Evolutionary conservation across 73 alveolate genomes (phyloP).

Genomic region (Tetrahymena malaccensis): DNA sequence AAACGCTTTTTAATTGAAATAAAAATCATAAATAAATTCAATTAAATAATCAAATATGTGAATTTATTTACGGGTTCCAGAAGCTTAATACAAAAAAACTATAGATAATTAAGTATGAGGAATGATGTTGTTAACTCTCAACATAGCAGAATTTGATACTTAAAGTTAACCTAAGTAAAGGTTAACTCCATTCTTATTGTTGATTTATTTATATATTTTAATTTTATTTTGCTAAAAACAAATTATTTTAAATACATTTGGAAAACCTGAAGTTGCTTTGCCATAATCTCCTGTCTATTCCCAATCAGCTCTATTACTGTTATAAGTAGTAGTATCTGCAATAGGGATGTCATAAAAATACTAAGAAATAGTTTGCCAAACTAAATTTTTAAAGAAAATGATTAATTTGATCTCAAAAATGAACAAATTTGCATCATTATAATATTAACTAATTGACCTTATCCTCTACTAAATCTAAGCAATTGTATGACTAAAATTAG

Average conservation of each 20-base stretch:
- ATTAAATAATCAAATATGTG: background rate
- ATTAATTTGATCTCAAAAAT: background rate
- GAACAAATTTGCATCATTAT: too few species aligned
- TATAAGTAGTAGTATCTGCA: background rate
- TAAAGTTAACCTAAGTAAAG: background rate
- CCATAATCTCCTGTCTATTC: background rate
- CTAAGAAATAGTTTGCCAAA: background rate
- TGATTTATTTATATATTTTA: background rate
- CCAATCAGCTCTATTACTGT: background rate
- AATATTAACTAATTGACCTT: background rate
- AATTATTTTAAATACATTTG: background rate
- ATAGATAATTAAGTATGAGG: background rate
- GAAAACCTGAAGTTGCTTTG: background rate
- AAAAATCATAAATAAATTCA: background rate
- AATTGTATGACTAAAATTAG: background rate
- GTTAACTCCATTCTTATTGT: background rate
- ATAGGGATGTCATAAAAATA: background rate
- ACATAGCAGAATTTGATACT: background rate
- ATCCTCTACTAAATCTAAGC: background rate
- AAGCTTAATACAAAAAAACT: background rate
- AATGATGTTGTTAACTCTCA: background rate
- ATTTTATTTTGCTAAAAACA: background rate
- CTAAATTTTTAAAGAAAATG: background rate
- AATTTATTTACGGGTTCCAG: background rate
- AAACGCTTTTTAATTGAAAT: background rate